Evolutionary conservation across 352 stramenopile species (phyloP).

Genomic region (Phytophthora ramorum): DNA sequence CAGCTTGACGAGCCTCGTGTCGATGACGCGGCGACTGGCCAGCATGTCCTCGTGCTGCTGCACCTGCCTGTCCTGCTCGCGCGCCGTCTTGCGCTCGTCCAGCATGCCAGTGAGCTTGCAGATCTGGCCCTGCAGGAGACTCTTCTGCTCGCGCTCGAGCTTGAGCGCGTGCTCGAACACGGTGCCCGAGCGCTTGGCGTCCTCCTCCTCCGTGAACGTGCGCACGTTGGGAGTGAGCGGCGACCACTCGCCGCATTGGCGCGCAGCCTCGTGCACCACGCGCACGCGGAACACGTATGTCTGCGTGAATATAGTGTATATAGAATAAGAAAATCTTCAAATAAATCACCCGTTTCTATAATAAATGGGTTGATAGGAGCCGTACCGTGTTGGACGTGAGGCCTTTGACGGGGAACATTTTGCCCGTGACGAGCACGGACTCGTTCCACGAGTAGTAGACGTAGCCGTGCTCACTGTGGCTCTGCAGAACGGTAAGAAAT

Average conservation of each 20-base stretch:
- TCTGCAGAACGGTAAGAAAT: conserved; percentile 34
- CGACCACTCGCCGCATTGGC: conserved; percentile 84
- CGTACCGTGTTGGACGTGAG: conserved; percentile 74
- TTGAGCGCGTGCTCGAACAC: conserved; percentile 88
- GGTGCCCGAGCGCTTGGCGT: conserved; percentile 85
- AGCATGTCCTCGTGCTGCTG: conserved; percentile 88
- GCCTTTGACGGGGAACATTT: conserved; percentile 76
- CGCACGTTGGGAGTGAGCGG: conserved; percentile 68
- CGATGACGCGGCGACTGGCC: conserved; percentile 81
- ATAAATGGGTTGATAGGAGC: not conserved
- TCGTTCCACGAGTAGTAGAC: conserved; percentile 90
- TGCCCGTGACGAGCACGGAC: conserved; percentile 61
- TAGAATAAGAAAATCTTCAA: not conserved
- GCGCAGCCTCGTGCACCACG: conserved; percentile 63
- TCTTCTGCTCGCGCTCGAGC: conserved; percentile 82
- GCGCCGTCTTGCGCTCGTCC: conserved; percentile 48
- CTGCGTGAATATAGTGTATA: conserved; percentile 22
- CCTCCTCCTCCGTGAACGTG: conserved; percentile 89
- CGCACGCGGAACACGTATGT: conserved; percentile 85
- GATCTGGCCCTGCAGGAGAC: conserved; percentile 74
- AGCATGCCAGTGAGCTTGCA: conserved; percentile 82
- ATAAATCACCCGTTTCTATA: not conserved
- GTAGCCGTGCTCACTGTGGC: conserved; percentile 85
- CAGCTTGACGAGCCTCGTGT: conserved; percentile 81
- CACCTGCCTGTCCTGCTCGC: conserved; percentile 49